Evolutionary conservation across 306 rosid species (phyloP).

Genomic region (Prunus mira): DNA sequence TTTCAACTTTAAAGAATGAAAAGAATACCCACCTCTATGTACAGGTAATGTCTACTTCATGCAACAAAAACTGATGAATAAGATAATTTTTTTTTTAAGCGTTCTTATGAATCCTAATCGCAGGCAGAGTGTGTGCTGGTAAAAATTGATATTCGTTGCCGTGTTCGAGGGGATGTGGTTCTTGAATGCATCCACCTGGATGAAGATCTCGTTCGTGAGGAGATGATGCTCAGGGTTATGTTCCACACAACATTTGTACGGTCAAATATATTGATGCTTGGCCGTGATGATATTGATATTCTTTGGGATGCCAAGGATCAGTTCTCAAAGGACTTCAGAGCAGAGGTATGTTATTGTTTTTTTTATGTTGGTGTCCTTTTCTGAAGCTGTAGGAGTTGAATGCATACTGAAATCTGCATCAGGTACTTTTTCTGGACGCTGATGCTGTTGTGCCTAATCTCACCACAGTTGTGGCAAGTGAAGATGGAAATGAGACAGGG

Average conservation of each 20-base stretch:
- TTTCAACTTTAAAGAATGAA: constrained; percentile 56
- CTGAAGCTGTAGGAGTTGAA: constrained; percentile 53
- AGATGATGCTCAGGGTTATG: constrained; percentile 81
- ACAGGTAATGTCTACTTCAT: constrained; percentile 63
- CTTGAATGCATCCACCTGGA: constrained; percentile 82
- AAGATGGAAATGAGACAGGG: constrained; percentile 70
- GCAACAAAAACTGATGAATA: constrained; percentile 27
- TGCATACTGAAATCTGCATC: constrained; percentile 66
- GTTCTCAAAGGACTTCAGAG: constrained; percentile 79
- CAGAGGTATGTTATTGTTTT: constrained; percentile 69
- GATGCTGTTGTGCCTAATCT: constrained; percentile 80
- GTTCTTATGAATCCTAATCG: constrained; percentile 45
- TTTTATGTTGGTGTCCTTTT: constrained; percentile 34
- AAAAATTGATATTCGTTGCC: constrained; percentile 77
- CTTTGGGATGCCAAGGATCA: constrained; percentile 89
- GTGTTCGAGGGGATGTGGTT: constrained; percentile 94
- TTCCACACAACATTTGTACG: constrained; percentile 93
- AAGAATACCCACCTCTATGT: constrained; percentile 55
- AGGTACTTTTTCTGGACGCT: constrained; percentile 92
- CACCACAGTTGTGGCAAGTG: constrained; percentile 51
- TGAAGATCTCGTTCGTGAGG: constrained; percentile 73
- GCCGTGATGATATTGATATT: constrained; percentile 81
- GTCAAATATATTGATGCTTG: constrained; percentile 71
- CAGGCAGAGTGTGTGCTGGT: constrained; percentile 95
- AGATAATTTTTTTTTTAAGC: constrained; percentile 17